Base-by-base conservation (phyloP, 257 asterid species). In the Avicennia marina region DNA sequence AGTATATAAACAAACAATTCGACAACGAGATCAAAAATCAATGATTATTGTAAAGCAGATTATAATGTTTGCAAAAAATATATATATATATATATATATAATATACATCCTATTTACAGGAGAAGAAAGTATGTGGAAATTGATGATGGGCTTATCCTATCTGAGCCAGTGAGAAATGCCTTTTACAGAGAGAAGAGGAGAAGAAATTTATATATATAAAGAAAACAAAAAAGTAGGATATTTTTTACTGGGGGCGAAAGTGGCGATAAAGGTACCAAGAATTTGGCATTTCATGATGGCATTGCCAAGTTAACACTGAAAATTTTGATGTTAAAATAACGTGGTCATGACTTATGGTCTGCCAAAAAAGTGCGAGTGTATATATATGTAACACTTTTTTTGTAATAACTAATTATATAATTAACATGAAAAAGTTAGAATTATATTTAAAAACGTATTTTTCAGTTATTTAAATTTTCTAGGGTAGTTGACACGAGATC, bases 91-190 rank as follows among this genome's bases (percentile, higher is more conserved):
- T 45, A 53, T 32, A 45, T 40, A 22, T 11, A 33, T n/a, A n/a
- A n/a, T n/a, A n/a, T n/a, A n/a, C n/a, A n/a, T n/a, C n/a, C n/a
- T n/a, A n/a, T n/a, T n/a, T n/a, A n/a, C n/a, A n/a, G 52, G 21
- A 49, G 65, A 62, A 27, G 39, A 44, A 66, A 56, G 32, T 42
- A 44, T 56, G 62, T 60, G 69, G 19, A 67, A 70, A 72, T 57
- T 55, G 68, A 66, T 67, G 75, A 63, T 65, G 76, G 66, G 38
- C 76, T 75, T 81, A 81, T 78, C 89, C 83, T 58, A 22, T 62
- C 47, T 63, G 18, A 70, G 32, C 81, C 83, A 81, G 78, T 81
- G 62, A 60, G 29, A 45, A 64, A n/a, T n/a, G n/a, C n/a, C n/a
- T n/a, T n/a, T n/a, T n/a, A n/a, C n/a, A 36, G 19, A 59, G 53